Evolutionary conservation across 2,329 filamentous ascomycete species (phyloP), one percentile per base, ranked within the genome.

Genomic region (Teratosphaeria pseudoeucalypti): DNA sequence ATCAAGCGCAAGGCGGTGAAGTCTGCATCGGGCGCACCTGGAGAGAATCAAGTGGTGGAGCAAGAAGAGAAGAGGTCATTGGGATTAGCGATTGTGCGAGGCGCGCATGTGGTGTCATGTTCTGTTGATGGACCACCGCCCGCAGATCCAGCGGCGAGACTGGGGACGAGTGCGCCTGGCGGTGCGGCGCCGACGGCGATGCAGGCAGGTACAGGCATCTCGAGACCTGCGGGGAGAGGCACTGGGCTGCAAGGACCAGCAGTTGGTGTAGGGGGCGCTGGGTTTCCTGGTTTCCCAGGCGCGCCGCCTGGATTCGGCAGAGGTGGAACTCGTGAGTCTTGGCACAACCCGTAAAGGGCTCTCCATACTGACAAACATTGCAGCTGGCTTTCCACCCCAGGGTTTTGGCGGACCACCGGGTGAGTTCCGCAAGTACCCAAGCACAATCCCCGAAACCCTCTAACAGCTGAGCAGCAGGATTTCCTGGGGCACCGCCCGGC

Each of bases 61-160:
- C 85, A 88, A 14, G 92, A 99, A 78, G 94, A 97, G 79, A 97
- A 97, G 82, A 88, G 94, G 70, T 95, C 91, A n/a, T 84, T 99
- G 39, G 94, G 94, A 60, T 82, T 99, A 65, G 92, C 90, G 19
- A 99, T 99, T 68, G 85, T 99, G 64, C 90, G 94, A 70, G 94
- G 94, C 70, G 90, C 92, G 60, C 89, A 96, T 68, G 94, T 99
- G 63, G 89, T 99, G 64, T 96, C 92, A 26, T 84, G 95, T 62
- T 95, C 92, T 9, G 92, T 96, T 64, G 95, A 99, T 72, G 95
- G 92, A 60, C 92, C 94, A 58, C 94, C 94, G 54, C 92, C 95
- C 10, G 90, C 92, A 69, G 94, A 99, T 71, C 92, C 94, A 58
- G 90, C 91, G 68, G 86, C 92, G 55, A 85, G 94, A 76, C 83